Base-by-base conservation (phyloP, 768 basidiomycete species). In the Podaxis sp. region DNA sequence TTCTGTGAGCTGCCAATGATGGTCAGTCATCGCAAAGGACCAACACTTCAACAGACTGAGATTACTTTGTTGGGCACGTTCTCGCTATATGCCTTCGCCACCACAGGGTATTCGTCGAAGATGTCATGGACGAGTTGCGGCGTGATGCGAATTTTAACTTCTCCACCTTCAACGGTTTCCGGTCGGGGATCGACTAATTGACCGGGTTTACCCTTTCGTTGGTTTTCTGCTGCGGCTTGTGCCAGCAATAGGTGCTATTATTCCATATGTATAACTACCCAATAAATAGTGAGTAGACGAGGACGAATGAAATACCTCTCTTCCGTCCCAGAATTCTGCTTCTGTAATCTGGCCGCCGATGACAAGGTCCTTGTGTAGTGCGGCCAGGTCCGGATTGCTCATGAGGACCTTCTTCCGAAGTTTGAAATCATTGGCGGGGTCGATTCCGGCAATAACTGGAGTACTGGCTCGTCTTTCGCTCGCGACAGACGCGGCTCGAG, bases 31-130 rank as follows among this genome's bases (percentile, higher is more conserved):
- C 14, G 46, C 36, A 44, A n/a, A 9, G 27, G 5, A 67, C 62
- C 32, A 67, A 63, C 50, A 37, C 50, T 42, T 25, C 35, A 28
- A 64, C 42, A 60, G 61, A 28, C 40, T 57, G 52, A 47, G 42
- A 62, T 59, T 76, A 89, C 95, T 80, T 91, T 90, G 64, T 74
- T 82, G 2, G 96, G 95, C 0, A 98, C 95, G 65, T 95, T 95
- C 69, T 96, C 95, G 62, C 77, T 88, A 68, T 97, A 96, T 0
- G 95, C 96, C 72, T 86, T 90, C 42, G 90, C 88, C 11, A 98
- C 93, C 35, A 97, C 90, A 1, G 97, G 95, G 70, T 95, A 98
- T 75, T 97, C 95, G 64, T 98, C 95, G 67, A 99, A 99, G 52
- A 98, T 94, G 68, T 98, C 96, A 67, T 92, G 87, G 36, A 96